Base-by-base conservation (phyloP, 73 alveolate species). In the Paramecium caudatum region DNA sequence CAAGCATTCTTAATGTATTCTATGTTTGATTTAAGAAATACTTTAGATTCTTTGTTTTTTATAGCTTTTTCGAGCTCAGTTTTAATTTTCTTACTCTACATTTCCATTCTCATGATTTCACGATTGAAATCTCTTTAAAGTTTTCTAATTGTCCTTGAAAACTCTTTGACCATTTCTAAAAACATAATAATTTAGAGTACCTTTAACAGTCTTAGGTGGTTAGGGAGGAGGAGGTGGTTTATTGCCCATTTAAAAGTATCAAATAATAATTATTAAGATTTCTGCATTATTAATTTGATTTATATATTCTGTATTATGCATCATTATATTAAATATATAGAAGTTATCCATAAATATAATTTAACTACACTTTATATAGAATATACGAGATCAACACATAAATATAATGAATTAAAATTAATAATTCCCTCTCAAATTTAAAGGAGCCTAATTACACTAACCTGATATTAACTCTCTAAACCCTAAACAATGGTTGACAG, bases 221-320 rank as follows among this genome's bases (percentile, higher is more conserved):
- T 37, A 48, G 4, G 93, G 93, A 13, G 93, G 93, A 62, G 93
- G 93, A 55, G 83, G 93, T 62, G 93, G 93, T 48, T 86, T 86
- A 34, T 86, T 55, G 37, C 93, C 93, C 93, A 86, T 86, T 86
- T 63, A 41, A 41, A 63, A 36, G 61, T 62, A n/a, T 45, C 25
- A 41, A 62, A 36, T 39, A 63, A 62, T 62, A 62, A 19, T 63
- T 12, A 65, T 65, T 30, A 65, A 33, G 25, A 65, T 33, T 33
- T 65, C 8, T 16, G 1, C 30, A 33, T 65, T 13, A 33, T 65
- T 65, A n/a, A 7, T 65, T 65, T 33, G 15, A 25, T 43, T 65
- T 65, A 65, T 30, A 65, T 65, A 30, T 30, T 30, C 83, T 65
- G 10, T 65, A 65, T 25, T 55, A 55, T 15, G 16, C 43, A 19